These are phyloP conservation scores for Globisporangium paroecandrum DNA, from an alignment of 352 stramenopile genomes.

Conservation along the genomic window DNA sequence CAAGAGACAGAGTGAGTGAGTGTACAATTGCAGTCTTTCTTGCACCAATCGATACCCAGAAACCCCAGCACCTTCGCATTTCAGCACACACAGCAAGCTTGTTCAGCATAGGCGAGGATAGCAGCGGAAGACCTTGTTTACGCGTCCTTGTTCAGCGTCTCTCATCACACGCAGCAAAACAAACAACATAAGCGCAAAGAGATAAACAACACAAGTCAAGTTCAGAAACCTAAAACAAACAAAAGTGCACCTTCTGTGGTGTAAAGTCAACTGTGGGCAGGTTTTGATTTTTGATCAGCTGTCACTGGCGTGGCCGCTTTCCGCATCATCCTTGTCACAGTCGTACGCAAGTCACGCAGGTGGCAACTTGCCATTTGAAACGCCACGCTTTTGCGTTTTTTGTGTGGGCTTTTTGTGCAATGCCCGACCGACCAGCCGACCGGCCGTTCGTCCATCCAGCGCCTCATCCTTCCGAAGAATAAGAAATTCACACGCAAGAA, in stretches of 20 bases:
- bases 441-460: neutral
- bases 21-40: neutral
- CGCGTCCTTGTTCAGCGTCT: neutral
- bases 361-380: neutral
- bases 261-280: neutral
- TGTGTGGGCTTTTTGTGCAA: neutral
- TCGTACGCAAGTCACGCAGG: neutral
- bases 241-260: neutral
- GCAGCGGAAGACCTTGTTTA: neutral
- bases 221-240: neutral
- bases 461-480: neutral
- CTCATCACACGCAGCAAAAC: neutral
- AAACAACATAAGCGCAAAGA: neutral
- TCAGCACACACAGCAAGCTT: neutral
- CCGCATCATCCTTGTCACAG: slow-evolving; percentile 1
- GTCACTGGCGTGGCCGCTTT: neutral
- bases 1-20: neutral
- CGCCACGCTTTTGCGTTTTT: neutral
- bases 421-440: neutral
- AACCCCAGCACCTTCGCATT: neutral
- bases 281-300: neutral
- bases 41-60: neutral
- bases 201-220: neutral
- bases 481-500: neutral
- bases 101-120: neutral